Conservation (phyloP, 148 eudicot species). For the Chenopodium berlandieri region DNA sequence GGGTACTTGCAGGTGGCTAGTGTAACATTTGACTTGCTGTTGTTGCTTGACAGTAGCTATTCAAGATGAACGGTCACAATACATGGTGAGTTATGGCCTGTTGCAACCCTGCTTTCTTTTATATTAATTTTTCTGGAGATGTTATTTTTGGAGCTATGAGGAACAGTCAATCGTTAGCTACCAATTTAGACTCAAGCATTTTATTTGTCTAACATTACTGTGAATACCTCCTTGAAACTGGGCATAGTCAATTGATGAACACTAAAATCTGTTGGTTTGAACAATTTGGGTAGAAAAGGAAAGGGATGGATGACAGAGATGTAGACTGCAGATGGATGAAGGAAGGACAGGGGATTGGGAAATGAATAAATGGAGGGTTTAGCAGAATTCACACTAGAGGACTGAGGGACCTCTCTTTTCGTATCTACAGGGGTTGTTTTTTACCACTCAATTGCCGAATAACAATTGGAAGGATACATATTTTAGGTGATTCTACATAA, state of each 20-base stretch:
- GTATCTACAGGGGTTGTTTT: too few relatives aligned
- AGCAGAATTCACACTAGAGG: not conserved
- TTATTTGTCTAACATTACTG: not conserved
- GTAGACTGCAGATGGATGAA: not conserved
- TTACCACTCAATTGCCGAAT: not conserved
- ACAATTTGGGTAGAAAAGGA: not conserved
- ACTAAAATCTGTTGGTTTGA: not conserved
- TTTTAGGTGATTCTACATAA: not conserved
- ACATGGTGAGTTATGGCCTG: slow-evolving; percentile 44
- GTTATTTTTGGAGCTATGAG: too few relatives aligned
- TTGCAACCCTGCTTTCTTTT: too few relatives aligned
- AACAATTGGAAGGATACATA: too few relatives aligned
- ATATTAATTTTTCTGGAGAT: not conserved
- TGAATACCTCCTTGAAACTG: not conserved
- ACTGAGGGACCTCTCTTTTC: too few relatives aligned
- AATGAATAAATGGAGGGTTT: not conserved
- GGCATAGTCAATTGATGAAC: not conserved
- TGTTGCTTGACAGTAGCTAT: slow-evolving; percentile 75
- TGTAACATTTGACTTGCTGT: too few relatives aligned
- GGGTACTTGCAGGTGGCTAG: too few relatives aligned
- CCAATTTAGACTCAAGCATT: not conserved
- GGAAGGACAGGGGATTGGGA: not conserved
- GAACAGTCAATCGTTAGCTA: too few relatives aligned
- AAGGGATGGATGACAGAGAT: not conserved
- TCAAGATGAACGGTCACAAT: slow-evolving; percentile 94